These are phyloP conservation scores for Elsinoe fawcettii DNA, from an alignment of 2,329 filamentous ascomycete species.

Conservation along the genomic window DNA sequence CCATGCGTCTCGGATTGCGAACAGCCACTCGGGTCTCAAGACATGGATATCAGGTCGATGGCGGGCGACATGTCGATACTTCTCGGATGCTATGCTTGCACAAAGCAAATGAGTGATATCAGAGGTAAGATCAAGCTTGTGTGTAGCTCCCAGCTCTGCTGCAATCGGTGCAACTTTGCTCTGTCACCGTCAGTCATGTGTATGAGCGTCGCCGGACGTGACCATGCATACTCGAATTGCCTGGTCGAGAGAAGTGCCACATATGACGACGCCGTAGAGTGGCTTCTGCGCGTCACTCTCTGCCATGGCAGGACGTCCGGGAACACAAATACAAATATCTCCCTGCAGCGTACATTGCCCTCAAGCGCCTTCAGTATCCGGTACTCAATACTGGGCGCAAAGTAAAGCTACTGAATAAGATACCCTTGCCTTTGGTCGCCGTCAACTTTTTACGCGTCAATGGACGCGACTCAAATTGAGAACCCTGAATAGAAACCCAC, in stretches of 20 bases:
- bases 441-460: background rate
- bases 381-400: too few relatives aligned
- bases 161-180: constrained; percentile 48
- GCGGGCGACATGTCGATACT: constrained; percentile 91
- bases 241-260: constrained; percentile 28
- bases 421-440: background rate
- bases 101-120: constrained; percentile 93
- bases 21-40: constrained; percentile 75
- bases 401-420: background rate
- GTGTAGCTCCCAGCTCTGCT: constrained; percentile 72
- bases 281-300: constrained; percentile 42
- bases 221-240: constrained; percentile 27
- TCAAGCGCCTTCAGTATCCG: background rate
- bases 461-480: background rate
- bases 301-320: background rate
- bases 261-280: constrained; percentile 41
- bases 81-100: constrained; percentile 79
- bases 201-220: background rate
- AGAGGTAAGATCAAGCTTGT: constrained; percentile 88
- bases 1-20: constrained; percentile 73
- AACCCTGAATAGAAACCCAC: background rate
- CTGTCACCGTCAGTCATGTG: constrained; percentile 18
- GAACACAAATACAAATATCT: background rate
- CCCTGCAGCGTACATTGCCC: background rate
- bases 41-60: constrained; percentile 79